A percentile compares a stretch with the other conserved stretches of the same genome.
Evolutionary conservation across 208 protist genomes (phyloP).

Genomic region (Leptomonas seymouri): DNA sequence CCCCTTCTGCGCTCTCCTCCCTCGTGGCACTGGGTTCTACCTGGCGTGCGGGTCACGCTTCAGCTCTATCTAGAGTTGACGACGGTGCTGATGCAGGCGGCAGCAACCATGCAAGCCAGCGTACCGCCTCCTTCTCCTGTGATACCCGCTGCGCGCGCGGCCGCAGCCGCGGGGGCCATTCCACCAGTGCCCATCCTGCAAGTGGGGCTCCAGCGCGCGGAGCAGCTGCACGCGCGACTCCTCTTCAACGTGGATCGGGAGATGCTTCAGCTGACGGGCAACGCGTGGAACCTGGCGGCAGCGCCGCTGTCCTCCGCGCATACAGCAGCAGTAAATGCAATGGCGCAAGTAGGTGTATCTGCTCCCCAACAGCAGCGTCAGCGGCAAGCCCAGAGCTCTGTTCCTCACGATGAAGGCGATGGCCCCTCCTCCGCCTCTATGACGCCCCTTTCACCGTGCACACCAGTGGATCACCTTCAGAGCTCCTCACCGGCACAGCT

Average conservation of each 20-base stretch:
- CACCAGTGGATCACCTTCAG: conserved; percentile 15
- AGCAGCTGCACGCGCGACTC: conserved; percentile 27
- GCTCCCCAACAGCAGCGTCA: background rate
- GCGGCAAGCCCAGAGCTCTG: background rate
- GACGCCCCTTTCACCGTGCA: too few relatives aligned
- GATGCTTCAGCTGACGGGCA: conserved; percentile 30
- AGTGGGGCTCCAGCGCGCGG: conserved; percentile 24
- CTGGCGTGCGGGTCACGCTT: conserved; percentile 30
- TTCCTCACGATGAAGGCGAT: background rate
- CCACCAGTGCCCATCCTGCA: conserved; percentile 18
- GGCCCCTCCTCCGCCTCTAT: background rate
- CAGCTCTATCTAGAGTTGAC: conserved; percentile 31
- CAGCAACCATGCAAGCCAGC: conserved; percentile 13
- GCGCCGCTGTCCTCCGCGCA: too few relatives aligned
- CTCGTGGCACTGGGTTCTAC: conserved; percentile 29
- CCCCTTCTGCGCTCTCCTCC: background rate
- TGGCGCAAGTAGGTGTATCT: too few relatives aligned
- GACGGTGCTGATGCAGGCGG: conserved; percentile 26
- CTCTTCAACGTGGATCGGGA: conserved; percentile 32
- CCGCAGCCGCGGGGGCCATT: background rate
- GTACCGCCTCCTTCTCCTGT: background rate
- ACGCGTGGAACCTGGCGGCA: conserved; percentile 17
- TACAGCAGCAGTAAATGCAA: background rate
- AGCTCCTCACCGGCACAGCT: conserved; percentile 33
- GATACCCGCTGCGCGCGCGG: background rate